These are phyloP conservation scores for Globisporangium takayamanum DNA, from an alignment of 352 stramenopile species.

Conservation along the genomic window DNA sequence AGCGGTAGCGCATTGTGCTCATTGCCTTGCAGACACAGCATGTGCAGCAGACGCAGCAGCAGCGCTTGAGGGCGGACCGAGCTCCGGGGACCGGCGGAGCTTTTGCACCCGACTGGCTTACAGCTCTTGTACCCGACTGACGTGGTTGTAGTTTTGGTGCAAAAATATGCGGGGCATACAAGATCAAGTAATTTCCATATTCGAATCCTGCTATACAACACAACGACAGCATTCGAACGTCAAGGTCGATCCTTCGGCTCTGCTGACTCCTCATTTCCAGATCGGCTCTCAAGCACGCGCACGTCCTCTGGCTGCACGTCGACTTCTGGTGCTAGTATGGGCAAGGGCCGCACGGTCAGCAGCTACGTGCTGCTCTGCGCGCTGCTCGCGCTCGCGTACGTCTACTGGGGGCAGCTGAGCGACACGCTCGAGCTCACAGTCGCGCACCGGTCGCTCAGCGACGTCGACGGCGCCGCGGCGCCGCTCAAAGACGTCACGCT, in stretches of 20 bases:
- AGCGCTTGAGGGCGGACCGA: too few relatives aligned
- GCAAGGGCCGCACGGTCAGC: slow-evolving; percentile 37
- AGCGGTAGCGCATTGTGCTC: not conserved
- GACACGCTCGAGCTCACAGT: slow-evolving; percentile 66
- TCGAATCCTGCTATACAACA: too few relatives aligned
- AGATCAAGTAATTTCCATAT: too few relatives aligned
- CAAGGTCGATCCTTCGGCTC: too few relatives aligned
- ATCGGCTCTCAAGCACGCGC: not conserved
- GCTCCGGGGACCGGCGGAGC: too few relatives aligned
- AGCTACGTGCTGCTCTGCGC: slow-evolving; percentile 33
- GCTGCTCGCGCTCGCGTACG: slow-evolving; percentile 35
- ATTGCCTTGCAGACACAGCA: not conserved
- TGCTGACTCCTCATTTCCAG: not conserved
- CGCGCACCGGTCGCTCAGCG: slow-evolving; percentile 42
- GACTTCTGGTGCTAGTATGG: slow-evolving; percentile 23
- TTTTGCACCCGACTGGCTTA: too few relatives aligned
- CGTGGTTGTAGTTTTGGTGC: too few relatives aligned
- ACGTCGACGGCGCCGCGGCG: slow-evolving; percentile 19
- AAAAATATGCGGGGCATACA: too few relatives aligned
- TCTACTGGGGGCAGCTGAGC: slow-evolving; percentile 46
- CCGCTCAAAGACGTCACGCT: slow-evolving; percentile 62
- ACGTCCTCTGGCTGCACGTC: not conserved
- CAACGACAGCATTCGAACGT: too few relatives aligned
- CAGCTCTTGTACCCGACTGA: too few relatives aligned
- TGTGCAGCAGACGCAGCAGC: not conserved